A percentile compares a stretch with the other conserved stretches of the same genome.
These are phyloP conservation scores for Trypanosoma platydactyli DNA, from an alignment of 208 protist species.

Conservation along the genomic window DNA sequence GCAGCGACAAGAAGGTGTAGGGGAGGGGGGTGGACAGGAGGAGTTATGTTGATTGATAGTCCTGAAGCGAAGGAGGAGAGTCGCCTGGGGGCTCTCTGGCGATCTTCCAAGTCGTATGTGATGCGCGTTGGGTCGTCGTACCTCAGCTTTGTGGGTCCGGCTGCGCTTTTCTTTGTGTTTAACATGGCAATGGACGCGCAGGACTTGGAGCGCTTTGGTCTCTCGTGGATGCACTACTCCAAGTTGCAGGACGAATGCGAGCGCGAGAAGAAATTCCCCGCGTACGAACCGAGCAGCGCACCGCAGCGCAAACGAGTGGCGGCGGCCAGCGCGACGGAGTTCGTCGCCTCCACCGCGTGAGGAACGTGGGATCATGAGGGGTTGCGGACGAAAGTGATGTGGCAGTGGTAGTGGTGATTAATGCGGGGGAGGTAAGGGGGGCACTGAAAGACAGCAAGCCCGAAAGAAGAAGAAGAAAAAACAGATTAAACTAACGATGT, in stretches of 20 bases:
- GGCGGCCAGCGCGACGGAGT: slow-evolving; percentile 70
- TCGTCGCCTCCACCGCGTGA: slow-evolving; percentile 50
- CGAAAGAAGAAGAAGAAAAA: too few relatives aligned
- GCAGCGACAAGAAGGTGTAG: too few relatives aligned
- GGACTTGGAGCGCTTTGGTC: slow-evolving; percentile 79
- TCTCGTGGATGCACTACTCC: slow-evolving; percentile 70
- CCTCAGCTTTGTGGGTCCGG: slow-evolving; percentile 53
- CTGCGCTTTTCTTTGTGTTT: slow-evolving; percentile 49
- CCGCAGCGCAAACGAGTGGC: slow-evolving; percentile 65
- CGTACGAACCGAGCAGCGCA: slow-evolving; percentile 63
- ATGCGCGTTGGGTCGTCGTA: slow-evolving; percentile 45
- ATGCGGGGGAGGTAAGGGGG: neutral
- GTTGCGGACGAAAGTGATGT: neutral
- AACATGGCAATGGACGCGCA: slow-evolving; percentile 54
- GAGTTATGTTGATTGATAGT: slow-evolving; percentile 20
- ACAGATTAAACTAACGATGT: neutral
- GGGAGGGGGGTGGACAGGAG: too few relatives aligned
- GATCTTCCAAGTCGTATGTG: slow-evolving; percentile 59
- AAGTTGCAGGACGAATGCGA: slow-evolving; percentile 58
- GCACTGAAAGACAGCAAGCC: neutral
- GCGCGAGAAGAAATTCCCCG: slow-evolving; percentile 77
- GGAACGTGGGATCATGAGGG: neutral
- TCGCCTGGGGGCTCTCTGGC: slow-evolving; percentile 11
- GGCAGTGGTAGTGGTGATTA: neutral
- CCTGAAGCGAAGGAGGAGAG: slow-evolving; percentile 1